Evolutionary conservation across 345 rosid species (phyloP).

Genomic region (Erucastrum elatum): DNA sequence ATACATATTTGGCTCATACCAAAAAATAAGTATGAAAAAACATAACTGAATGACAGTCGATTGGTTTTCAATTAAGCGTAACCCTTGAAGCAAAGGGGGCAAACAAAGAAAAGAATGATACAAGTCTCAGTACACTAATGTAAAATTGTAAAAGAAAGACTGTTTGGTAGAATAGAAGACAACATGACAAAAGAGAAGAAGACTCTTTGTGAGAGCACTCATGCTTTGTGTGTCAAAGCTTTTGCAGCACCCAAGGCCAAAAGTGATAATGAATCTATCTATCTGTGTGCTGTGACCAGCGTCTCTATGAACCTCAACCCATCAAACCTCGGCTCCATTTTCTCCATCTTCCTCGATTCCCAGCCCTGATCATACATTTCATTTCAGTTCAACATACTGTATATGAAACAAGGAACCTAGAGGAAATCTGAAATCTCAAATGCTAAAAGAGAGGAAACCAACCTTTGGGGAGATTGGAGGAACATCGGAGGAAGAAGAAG

Average conservation of each 20-base stretch:
- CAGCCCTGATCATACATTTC: constrained; percentile 30
- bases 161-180: neutral
- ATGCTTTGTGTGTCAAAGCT: constrained; percentile 32
- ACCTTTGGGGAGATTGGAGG: constrained; percentile 30
- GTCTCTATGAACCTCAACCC: constrained; percentile 90
- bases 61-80: neutral
- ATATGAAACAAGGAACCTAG: neutral
- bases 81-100: constrained; percentile 5
- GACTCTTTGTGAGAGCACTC: constrained; percentile 32
- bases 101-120: constrained; percentile 10
- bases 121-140: neutral
- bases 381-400: neutral
- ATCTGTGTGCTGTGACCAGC: constrained; percentile 69
- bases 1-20: neutral
- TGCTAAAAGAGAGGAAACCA: constrained; percentile 18
- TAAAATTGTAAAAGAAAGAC: neutral
- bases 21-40: neutral
- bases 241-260: constrained; percentile 18
- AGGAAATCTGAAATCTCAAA: constrained; percentile 15
- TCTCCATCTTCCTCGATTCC: constrained; percentile 46
- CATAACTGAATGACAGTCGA: neutral
- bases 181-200: constrained; percentile 2
- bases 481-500: constrained; percentile 29
- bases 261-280: constrained; percentile 36
- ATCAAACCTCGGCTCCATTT: constrained; percentile 72